Evolutionary conservation across 2,329 filamentous ascomycete species (phyloP), one percentile per base, ranked within the genome.

Genomic region (Hymenoscyphus occultus): DNA sequence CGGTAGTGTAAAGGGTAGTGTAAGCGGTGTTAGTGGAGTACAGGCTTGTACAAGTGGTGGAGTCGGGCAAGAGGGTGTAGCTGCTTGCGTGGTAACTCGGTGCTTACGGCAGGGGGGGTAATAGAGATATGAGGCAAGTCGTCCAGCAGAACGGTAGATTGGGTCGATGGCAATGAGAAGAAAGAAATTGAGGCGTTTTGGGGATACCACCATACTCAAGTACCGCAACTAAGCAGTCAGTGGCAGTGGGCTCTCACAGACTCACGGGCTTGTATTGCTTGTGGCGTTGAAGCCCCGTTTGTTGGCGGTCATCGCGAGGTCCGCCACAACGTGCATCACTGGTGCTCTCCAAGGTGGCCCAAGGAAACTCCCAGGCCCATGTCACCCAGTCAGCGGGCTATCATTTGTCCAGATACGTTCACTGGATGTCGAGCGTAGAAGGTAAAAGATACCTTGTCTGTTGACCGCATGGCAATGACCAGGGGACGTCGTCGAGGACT

Each of bases 341-440:
- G 45, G 45, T 61, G 56, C 45, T 42, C 57, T 62, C 45, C 51
- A 40, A 59, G 39, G 57, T 54, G 19, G 35, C 35, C 35, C 35
- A 35, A 35, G 35, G 35, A 35, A 10, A 35, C 48, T 54, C 48
- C 48, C 48, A 54, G 48, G 48, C n/a, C 19, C 19, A 54, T 54
- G 48, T 28, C 19, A 59, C 66, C 56, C 39, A 56, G 12, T 60
- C 57, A 65, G 63, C 59, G 69, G 68, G 65, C 65, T 66, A 69
- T 69, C 69, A 71, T 65, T 72, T 64, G 66, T 70, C 71, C 68
- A 65, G 42, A 60, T 61, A 60, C 64, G 61, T 28, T 58, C 39
- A 40, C 54, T 62, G 57, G 58, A 59, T 42, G 56, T 35, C 60
- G 48, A 54, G 48, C 48, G 48, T 54, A 54, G 48, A 13, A 54